Evolutionary conservation across 83 land plant species (phyloP), one percentile per base, ranked within the genome.

Genomic region (Picea engelmannii): DNA sequence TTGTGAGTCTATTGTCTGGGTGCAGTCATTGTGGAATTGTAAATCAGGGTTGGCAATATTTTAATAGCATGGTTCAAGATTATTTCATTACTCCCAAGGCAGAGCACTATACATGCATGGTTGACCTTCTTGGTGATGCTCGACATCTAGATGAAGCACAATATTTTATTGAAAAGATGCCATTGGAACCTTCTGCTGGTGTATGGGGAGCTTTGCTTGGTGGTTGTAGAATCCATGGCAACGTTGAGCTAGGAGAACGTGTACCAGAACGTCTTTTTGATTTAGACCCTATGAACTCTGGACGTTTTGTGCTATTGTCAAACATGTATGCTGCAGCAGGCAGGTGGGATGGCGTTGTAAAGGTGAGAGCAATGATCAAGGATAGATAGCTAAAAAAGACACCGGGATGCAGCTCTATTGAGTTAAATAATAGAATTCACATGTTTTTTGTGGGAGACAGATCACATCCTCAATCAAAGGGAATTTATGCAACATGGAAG

Each of bases 281-380:
- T 21, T 66, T 66, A 10, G 68, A 66, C 25, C 66, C 44, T 52
- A 31, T 60, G 31, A 24, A 79, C 31, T 25, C 38, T 59, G 62
- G n/a, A 27, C 66, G 38, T 59, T 61, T 59, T 25, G 66, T 84
- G 7, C 18, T 80, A 75, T 49, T 88, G 40, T 85, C 90, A 17
- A 90, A 84, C 62, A 47, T 91, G 79, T 88, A 88, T 85, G 90
- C 89, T n/a, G 78, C 35, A 64, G 69, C 59, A 27, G 86, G 89
- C 12, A 79, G 77, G 89, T 84, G 86, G 89, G 81, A 58, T 1
- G 83, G 81, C 44, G 84, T 62, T 16, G 10, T 12, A 4, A 81
- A 70, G 66, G 52, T 87, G n/a, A 87, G 86, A 68, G 63, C 12
- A 63, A 66, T 47, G 66, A 79, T 84, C 21, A 84, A 84, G 75